Percentiles rank a stretch among this genome's conserved stretches.
phyloP scores from a whole-genome alignment of 192 early-diverging fungal species.

The Phycomyces blakesleeanus region DNA sequence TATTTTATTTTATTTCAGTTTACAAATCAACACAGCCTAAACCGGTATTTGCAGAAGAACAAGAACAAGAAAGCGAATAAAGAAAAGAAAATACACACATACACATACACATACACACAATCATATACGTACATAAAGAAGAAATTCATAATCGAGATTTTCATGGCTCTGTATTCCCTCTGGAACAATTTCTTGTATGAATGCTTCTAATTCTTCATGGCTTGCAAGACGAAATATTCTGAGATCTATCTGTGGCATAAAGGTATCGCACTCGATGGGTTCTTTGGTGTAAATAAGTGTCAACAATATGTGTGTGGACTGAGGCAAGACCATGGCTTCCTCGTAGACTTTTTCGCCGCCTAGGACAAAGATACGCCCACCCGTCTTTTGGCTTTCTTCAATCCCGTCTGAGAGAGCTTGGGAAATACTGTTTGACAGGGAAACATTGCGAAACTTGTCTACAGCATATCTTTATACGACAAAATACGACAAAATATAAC shows the following conservation, averaged over 20 bases:
- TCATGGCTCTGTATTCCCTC: conserved; percentile 43
- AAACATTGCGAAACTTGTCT: conserved; percentile 2
- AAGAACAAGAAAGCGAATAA: conserved; percentile 11
- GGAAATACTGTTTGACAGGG: conserved; percentile 2
- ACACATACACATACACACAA: too few species aligned
- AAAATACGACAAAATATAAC: too few species aligned
- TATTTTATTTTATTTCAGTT: conserved; percentile 1
- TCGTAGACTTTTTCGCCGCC: conserved; percentile 75
- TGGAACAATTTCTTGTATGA: conserved; percentile 40
- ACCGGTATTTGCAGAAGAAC: conserved; percentile 11
- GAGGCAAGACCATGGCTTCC: conserved; percentile 53
- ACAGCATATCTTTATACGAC: neutral
- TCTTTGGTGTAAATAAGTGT: conserved; percentile 52
- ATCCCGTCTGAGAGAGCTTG: conserved; percentile 36
- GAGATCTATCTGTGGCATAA: conserved; percentile 59
- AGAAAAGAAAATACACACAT: too few species aligned
- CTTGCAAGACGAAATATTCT: conserved; percentile 30
- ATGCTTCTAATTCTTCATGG: conserved; percentile 43
- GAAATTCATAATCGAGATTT: conserved; percentile 56
- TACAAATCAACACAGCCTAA: conserved; percentile 19
- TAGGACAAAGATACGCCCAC: conserved; percentile 63
- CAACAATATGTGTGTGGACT: conserved; percentile 60
- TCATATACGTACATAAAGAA: conserved; percentile 35
- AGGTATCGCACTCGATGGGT: conserved; percentile 70
- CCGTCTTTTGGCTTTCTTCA: conserved; percentile 7